Base-by-base conservation (phyloP, 441 rosid genomes). In the Populus hybrid region DNA sequence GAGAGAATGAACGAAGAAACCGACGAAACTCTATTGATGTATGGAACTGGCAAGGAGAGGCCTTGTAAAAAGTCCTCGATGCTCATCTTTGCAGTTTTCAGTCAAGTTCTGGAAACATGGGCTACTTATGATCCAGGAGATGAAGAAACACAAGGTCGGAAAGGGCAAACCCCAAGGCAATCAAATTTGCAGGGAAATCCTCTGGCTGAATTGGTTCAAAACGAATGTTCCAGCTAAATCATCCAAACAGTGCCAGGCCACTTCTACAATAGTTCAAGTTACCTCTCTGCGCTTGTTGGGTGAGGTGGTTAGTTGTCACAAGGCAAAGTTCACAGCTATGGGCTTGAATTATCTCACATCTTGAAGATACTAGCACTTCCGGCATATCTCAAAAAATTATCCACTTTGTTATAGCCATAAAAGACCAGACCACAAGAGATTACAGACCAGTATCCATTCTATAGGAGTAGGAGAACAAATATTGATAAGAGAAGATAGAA, bases 291-390 rank as follows among this genome's bases (percentile, higher is more conserved):
- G 36, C 78, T 65, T 34, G 67, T 63, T 30, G 67, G 38, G 5
- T 6, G 50, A 50, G 10, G 35, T 12, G 32, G 26, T 46, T 10
- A 63, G 30, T 71, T 7, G 73, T 71, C 42, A 42, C 11, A 69
- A 71, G 71, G 77, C 50, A 67, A 75, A 67, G 77, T 75, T 69
- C 61, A 78, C 82, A 77, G 77, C 84, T 50, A 71, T 67, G 79
- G 82, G 74, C 83, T 68, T 34, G 76, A 21, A 28, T 36, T 63
- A 78, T 46, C 21, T 18, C 63, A 36, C 6, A 67, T 16, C 61
- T 38, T 67, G 69, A 67, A 35, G 71, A 40, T 30, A 59, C 61
- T 67, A 78, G 74, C 77, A 64, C 75, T 38, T 79, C 75, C 64
- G 40, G 74, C 74, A 77, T 59, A 65, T 67, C 70, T 67, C 70